phyloP scores from a whole-genome alignment of 1,284 basidiomycete genomes.

The Wolfiporia cocos region DNA sequence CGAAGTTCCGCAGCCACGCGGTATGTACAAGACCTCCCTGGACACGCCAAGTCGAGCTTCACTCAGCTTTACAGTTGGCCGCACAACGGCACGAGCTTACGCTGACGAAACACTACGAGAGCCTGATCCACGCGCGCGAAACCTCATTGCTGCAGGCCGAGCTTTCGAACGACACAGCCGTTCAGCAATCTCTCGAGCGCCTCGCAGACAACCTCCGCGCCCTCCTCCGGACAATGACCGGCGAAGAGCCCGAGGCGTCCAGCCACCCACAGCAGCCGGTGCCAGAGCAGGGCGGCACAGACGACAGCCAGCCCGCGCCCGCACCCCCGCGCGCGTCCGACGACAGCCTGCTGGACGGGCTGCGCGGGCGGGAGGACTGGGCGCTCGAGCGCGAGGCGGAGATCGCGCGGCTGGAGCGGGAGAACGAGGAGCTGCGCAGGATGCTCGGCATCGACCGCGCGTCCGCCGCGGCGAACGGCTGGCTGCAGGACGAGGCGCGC shows the following conservation, averaged over 20 bases:
- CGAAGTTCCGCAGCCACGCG: slow-evolving; percentile 89
- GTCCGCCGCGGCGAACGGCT: slow-evolving; percentile 43
- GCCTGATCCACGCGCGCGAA: slow-evolving; percentile 72
- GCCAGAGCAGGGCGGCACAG: slow-evolving; percentile 11
- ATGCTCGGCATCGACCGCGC: slow-evolving; percentile 66
- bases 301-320: slow-evolving; percentile 1
- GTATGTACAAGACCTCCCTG: slow-evolving; percentile 43
- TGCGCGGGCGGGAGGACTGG: slow-evolving; percentile 61
- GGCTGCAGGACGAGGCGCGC: slow-evolving; percentile 26
- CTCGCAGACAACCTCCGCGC: slow-evolving; percentile 68
- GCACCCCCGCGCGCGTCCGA: no score
- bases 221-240: slow-evolving; percentile 67
- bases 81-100: slow-evolving; percentile 90
- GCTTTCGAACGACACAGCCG: slow-evolving; percentile 50
- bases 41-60: slow-evolving; percentile 8
- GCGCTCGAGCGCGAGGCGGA: slow-evolving; percentile 80
- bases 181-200: slow-evolving; percentile 54
- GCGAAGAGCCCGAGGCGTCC: slow-evolving; percentile 25
- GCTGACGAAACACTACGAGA: slow-evolving; percentile 88
- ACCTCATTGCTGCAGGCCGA: slow-evolving; percentile 56
- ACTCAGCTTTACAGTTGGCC: slow-evolving; percentile 49
- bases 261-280: no score
- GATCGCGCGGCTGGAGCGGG: slow-evolving; percentile 70
- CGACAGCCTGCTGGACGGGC: slow-evolving; percentile 14
- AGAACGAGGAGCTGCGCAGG: slow-evolving; percentile 75